These are phyloP conservation scores for Maudiozyma humilis DNA, from an alignment of 1,139 yeast species.

Conservation along the genomic window DNA sequence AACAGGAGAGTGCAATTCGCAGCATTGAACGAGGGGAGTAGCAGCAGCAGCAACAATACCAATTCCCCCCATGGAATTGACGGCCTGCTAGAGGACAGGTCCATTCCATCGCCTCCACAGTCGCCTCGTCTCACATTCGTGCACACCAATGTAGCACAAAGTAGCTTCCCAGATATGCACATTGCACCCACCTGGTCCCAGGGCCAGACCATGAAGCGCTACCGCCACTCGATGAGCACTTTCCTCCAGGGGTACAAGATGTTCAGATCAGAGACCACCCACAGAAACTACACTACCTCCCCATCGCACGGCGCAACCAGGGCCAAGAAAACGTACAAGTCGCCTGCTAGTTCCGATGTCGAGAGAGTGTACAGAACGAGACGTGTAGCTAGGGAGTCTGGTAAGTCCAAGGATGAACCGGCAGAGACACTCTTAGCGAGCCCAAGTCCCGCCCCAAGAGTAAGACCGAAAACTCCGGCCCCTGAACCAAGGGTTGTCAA, in stretches of 20 bases:
- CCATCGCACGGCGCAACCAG: not conserved
- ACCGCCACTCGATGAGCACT: conserved; percentile 4
- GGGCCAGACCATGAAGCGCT: conserved; percentile 5
- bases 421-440: not conserved
- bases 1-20: conserved; percentile 3
- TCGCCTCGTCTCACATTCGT: conserved; percentile 9
- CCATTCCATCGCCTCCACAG: conserved; percentile 17
- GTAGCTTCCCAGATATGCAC: not conserved
- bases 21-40: not conserved
- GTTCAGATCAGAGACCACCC: conserved; percentile 4
- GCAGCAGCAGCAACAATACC: not conserved
- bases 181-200: conserved; percentile 8
- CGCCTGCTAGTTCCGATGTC: not conserved
- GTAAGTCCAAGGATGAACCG: not conserved
- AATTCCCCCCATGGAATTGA: not conserved
- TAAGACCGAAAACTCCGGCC: not conserved
- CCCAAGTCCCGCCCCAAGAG: not conserved
- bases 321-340: not conserved
- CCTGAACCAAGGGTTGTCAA: conserved; percentile 1
- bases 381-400: conserved; percentile 5
- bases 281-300: not conserved
- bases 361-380: conserved; percentile 8
- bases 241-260: conserved; percentile 12
- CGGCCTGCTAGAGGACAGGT: conserved; percentile 6
- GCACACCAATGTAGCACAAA: not conserved